Evolutionary conservation across 306 rosid genomes (phyloP), one percentile per base, ranked within the genome.

Genomic region (Prunus mongolica): DNA sequence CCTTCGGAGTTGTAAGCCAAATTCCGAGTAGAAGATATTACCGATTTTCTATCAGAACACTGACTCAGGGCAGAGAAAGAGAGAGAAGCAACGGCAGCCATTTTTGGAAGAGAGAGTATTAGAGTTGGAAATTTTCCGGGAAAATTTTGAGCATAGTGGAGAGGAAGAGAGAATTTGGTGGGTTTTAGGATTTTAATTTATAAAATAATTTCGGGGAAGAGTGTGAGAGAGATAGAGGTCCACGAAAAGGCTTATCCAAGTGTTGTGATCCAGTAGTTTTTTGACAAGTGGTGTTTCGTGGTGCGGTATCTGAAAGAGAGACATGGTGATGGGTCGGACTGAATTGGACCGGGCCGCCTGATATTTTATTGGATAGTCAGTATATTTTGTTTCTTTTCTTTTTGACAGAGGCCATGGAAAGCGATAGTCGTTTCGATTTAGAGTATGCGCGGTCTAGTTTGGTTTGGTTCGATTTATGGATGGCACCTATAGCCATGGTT

Each of bases 81-180:
- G 63, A 90, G 63, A 68, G 96, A 86, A 82, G 85, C 81, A 66
- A 93, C 83, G 47, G 96, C 89, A 1, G 94, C 97, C 98, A 91
- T 93, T 69, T 12, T 67, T 44, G 66, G 50, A 3, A 8, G 3
- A 41, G 61, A 56, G 14, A 54, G 15, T 3, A 44, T 74, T 55
- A 56, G 30, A 77, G n/a, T 79, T 47, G 80, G 75, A 65, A 71
- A 72, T 6, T 80, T 78, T 63, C 81, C 54, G 69, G 72, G 87
- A 80, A 78, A 82, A 78, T 46, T 38, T 47, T 63, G 47, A 64
- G 83, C 91, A 85, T 13, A 34, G 69, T 28, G 78, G 22, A 34
- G 65, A 52, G 60, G 60, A 79, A 58, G 82, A 67, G 56, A 60
- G 55, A 77, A 46, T n/a, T 44, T 20, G 8, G 79, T 56, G 51